Conservation (phyloP, 2,329 filamentous ascomycete species). For the Fusarium coffeatum region DNA sequence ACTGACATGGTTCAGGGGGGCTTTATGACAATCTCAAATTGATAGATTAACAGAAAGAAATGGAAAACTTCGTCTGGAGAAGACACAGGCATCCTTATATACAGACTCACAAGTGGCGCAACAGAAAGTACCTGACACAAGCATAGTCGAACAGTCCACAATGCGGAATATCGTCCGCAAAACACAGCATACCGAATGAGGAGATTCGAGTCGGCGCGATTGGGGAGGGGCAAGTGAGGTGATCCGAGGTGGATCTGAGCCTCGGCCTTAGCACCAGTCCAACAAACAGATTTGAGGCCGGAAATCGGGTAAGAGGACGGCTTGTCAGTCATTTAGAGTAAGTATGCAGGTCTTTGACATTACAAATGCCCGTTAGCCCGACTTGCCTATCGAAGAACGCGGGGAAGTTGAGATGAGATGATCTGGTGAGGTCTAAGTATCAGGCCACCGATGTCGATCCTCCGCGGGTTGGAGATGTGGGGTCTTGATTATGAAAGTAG, state of each 20-base stretch:
- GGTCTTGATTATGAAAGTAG: too few species aligned
- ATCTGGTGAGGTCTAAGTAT: too few species aligned
- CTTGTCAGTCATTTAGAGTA: background rate
- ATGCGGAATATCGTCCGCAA: background rate
- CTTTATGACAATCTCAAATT: too few species aligned
- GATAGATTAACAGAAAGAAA: too few species aligned
- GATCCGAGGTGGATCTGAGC: conserved; percentile 5
- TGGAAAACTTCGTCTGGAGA: too few species aligned
- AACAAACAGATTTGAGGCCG: background rate
- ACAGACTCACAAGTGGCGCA: background rate
- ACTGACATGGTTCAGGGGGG: conserved; percentile 38
- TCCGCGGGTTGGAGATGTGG: too few species aligned
- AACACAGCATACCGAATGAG: background rate
- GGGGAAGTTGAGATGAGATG: conserved; percentile 5
- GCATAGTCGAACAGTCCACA: background rate
- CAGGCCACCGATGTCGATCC: too few species aligned
- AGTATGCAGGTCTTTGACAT: background rate
- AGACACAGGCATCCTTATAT: background rate
- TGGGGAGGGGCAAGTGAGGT: background rate
- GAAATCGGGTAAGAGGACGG: background rate
- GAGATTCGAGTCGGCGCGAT: background rate
- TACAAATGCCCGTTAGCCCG: conserved; percentile 18
- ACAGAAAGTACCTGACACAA: background rate
- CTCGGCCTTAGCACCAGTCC: background rate
- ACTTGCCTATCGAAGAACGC: conserved; percentile 8